Base-by-base conservation (phyloP, 352 stramenopile species). In the Aphanomyces stellatus region DNA sequence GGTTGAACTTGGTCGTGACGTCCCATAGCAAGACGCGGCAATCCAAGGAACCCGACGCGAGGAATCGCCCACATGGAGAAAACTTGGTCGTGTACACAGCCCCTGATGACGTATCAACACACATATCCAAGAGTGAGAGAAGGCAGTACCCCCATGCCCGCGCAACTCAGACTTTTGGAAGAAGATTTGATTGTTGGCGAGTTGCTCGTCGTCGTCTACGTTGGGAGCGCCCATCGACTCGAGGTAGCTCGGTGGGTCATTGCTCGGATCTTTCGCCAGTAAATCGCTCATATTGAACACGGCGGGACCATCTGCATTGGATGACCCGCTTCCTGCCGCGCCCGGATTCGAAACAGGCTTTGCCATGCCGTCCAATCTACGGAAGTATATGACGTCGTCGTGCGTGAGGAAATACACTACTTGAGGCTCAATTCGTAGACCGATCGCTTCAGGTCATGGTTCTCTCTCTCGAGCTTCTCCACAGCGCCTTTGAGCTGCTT, bases 401-500 rank as follows among this genome's bases (percentile, higher is more conserved):
- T 43, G 6, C 28, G 17, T 51, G 11, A 42, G 25, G 19, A 17
- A 30, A 64, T 51, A n/a, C n/a, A n/a, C 25, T 69, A 93, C 85
- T 91, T 93, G 76, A 93, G 81, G 31, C 82, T 92, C 53, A 95
- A 78, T 74, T 95, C 87, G 68, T 89, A 95, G 43, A 95, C 87
- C n/a, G 87, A 95, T 69, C 83, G 81, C 77, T 95, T 95, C 66
- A 95, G 82, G 73, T 95, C 87, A 75, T 88, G 81, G 74, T 95
- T 95, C 75, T 95, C 87, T 30, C 70, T 76, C 72, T 95, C 87
- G 42, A 95, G 79, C 63, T 89, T 90, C 46, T 94, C 87, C 28
- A 92, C 79, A 63, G 62, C 84, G 59, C 78, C 77, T 72, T 88
- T 91, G 37, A 94, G 82, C 79, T 85, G 72, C 71, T 89, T 89